phyloP scores from a whole-genome alignment of 345 rosid species.

The Rhodamnia argentea region DNA sequence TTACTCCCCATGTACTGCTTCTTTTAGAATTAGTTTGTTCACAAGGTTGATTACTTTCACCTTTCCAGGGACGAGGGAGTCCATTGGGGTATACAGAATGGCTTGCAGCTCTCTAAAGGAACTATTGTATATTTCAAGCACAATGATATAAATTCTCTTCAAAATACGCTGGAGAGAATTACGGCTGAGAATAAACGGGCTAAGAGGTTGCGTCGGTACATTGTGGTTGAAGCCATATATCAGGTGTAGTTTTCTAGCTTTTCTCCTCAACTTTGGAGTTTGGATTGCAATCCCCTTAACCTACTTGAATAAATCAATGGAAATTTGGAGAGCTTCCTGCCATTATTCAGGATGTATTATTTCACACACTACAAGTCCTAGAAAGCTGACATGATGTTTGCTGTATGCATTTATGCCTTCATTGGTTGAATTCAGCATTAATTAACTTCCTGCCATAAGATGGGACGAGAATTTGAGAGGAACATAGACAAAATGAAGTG shows the following conservation, averaged over 20 bases:
- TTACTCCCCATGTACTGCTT: neutral
- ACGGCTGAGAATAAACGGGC: constrained; percentile 60
- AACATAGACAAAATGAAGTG: neutral
- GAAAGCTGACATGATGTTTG: neutral
- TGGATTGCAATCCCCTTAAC: neutral
- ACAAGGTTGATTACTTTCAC: neutral
- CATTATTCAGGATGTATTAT: neutral
- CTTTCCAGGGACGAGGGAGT: constrained; percentile 77
- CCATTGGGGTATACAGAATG: constrained; percentile 98
- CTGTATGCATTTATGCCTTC: neutral
- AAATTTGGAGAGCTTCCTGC: neutral
- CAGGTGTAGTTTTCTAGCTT: constrained; percentile 38
- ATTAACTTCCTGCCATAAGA: neutral
- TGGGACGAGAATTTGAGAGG: neutral
- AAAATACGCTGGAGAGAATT: constrained; percentile 50
- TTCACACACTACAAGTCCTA: neutral
- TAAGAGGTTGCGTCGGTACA: constrained; percentile 79
- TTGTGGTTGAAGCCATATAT: constrained; percentile 86
- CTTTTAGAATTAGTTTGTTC: neutral
- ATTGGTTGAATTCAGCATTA: neutral
- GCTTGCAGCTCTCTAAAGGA: constrained; percentile 89
- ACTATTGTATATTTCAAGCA: constrained; percentile 88
- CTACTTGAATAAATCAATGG: neutral
- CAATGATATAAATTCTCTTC: constrained; percentile 90
- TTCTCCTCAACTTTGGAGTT: neutral